These are phyloP conservation scores for Dendrobium nobile DNA, from an alignment of 106 monocot species.

Conservation along the genomic window DNA sequence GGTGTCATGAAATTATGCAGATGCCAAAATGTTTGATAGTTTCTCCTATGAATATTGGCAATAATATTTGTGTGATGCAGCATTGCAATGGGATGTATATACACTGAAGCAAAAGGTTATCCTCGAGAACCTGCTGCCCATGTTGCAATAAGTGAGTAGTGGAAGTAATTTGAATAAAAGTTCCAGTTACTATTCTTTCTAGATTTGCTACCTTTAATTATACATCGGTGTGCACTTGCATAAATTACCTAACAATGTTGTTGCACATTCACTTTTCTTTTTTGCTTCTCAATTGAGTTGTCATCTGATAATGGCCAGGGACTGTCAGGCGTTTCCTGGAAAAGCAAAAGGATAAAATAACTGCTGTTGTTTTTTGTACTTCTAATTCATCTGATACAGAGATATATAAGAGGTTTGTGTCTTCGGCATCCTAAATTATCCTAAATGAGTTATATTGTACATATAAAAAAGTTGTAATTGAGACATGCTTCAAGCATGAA, in stretches of 20 bases:
- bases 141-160: conserved; percentile 94
- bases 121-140: conserved; percentile 99
- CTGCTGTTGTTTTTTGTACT: conserved; percentile 92
- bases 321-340: conserved; percentile 96
- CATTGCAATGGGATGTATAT: conserved; percentile 98
- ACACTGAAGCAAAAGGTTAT: conserved; percentile 89
- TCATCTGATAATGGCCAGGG: conserved; percentile 37
- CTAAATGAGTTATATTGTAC: conserved; percentile 1
- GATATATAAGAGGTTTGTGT: conserved; percentile 92
- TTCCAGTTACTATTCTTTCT: neutral
- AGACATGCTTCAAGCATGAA: neutral
- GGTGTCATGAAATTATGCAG: neutral
- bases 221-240: neutral
- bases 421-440: neutral
- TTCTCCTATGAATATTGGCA: neutral
- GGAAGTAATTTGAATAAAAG: neutral
- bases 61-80: conserved; percentile 30
- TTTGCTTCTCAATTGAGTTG: neutral
- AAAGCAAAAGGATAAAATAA: conserved; percentile 95
- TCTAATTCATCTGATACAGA: conserved; percentile 88
- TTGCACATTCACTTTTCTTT: neutral
- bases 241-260: neutral
- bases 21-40: neutral
- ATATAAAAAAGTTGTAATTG: neutral
- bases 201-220: neutral